Evolutionary conservation across 2,329 filamentous ascomycete species (phyloP).

Genomic region (Trichoderma sp.): DNA sequence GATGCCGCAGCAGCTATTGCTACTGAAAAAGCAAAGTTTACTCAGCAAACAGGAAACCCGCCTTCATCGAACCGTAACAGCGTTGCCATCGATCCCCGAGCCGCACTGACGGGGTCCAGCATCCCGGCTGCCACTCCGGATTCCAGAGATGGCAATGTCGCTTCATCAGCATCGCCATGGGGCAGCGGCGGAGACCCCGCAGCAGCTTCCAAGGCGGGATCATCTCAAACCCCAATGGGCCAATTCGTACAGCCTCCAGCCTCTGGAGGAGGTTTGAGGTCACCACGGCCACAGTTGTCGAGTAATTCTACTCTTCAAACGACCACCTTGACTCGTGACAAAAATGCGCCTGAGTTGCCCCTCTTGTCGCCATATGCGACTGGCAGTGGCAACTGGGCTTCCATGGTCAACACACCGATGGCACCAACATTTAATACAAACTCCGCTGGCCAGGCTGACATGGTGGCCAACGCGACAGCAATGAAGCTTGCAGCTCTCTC

Average conservation of each 20-base stretch:
- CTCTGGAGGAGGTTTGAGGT: slow-evolving; percentile 70
- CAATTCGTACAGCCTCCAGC: slow-evolving; percentile 85
- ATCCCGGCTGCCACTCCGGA: slow-evolving; percentile 59
- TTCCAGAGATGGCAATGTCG: slow-evolving; percentile 28
- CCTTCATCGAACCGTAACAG: slow-evolving; percentile 94
- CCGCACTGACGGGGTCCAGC: slow-evolving; percentile 69
- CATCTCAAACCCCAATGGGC: slow-evolving; percentile 81
- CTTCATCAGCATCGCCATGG: slow-evolving; percentile 68
- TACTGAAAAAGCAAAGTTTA: slow-evolving; percentile 96
- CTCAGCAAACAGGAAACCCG: slow-evolving; percentile 86
- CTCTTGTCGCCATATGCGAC: slow-evolving; percentile 76
- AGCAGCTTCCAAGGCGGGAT: slow-evolving; percentile 66
- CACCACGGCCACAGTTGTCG: slow-evolving; percentile 69
- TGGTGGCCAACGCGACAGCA: slow-evolving; percentile 97
- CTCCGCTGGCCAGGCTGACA: slow-evolving; percentile 75
- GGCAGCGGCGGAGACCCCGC: slow-evolving; percentile 53
- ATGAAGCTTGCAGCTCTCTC: slow-evolving; percentile 98
- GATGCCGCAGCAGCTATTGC: slow-evolving; percentile 98
- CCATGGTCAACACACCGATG: slow-evolving; percentile 97
- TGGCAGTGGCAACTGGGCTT: slow-evolving; percentile 88
- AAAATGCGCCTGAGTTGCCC: slow-evolving; percentile 67
- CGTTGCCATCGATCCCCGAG: slow-evolving; percentile 70
- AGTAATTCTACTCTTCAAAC: slow-evolving; percentile 73
- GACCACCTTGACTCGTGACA: slow-evolving; percentile 73
- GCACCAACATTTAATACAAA: slow-evolving; percentile 73